Conservation (phyloP, 306 rosid species). For the Cicer bijugum region DNA sequence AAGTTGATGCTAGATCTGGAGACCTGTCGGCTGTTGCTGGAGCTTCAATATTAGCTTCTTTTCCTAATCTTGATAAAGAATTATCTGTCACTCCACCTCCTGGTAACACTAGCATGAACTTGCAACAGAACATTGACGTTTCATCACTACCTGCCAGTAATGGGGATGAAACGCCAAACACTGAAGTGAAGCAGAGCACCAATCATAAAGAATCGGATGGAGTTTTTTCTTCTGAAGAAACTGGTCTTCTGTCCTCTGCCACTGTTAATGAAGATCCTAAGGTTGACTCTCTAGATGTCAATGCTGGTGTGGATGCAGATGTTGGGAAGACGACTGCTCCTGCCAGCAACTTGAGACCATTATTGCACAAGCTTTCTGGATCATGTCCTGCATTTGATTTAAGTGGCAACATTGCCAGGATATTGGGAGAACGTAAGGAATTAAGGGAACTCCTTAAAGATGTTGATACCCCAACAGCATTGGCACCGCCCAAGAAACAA, state of each 20-base stretch:
- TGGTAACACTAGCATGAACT: conserved; percentile 59
- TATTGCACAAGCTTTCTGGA: conserved; percentile 63
- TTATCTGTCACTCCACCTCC: conserved; percentile 67
- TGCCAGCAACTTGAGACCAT: conserved; percentile 60
- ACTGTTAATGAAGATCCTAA: conserved; percentile 58
- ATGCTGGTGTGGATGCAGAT: conserved; percentile 57
- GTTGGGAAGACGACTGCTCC: conserved; percentile 59
- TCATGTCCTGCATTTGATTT: conserved; percentile 68
- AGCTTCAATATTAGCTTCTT: conserved; percentile 86
- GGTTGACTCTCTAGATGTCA: conserved; percentile 56
- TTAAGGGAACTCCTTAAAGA: conserved; percentile 69
- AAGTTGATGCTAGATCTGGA: conserved; percentile 78
- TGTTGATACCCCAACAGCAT: conserved; percentile 56
- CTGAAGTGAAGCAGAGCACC: conserved; percentile 60
- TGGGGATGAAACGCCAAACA: conserved; percentile 57
- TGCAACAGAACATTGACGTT: conserved; percentile 59
- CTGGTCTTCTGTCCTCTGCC: conserved; percentile 54
- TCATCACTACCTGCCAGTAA: conserved; percentile 58
- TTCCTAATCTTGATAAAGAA: conserved; percentile 70
- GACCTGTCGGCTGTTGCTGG: conserved; percentile 92
- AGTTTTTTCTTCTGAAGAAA: conserved; percentile 58
- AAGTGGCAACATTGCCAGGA: conserved; percentile 65
- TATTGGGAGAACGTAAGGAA: conserved; percentile 69
- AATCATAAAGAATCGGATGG: conserved; percentile 53
- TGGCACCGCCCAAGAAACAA: conserved; percentile 68